A percentile compares a stretch with the other conserved stretches of the same genome.
Conservation (phyloP, 306 rosid genomes). For the Senna siamea region DNA sequence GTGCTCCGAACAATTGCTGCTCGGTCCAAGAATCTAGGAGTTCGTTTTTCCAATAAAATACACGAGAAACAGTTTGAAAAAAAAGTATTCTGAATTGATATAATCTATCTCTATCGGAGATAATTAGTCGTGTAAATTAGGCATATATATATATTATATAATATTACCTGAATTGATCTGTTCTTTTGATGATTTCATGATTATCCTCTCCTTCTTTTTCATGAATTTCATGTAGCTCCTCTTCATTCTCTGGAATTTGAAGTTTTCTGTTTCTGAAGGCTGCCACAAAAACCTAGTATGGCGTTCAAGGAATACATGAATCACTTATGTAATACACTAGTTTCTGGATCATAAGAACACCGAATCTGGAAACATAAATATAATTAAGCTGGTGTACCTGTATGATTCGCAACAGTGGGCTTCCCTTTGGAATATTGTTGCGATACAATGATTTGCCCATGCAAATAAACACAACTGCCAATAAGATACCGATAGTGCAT, state of each 20-base stretch:
- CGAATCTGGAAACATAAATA: too few relatives aligned
- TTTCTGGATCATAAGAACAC: too few relatives aligned
- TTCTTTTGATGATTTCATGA: slow-evolving; percentile 62
- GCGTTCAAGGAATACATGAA: slow-evolving; percentile 11
- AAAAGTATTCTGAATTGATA: background rate
- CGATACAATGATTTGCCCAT: slow-evolving; percentile 71
- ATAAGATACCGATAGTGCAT: slow-evolving; percentile 49
- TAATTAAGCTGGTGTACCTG: slow-evolving; percentile 47
- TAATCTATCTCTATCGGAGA: too few relatives aligned
- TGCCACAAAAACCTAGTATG: slow-evolving; percentile 61
- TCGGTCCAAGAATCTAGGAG: slow-evolving; percentile 68
- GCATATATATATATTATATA: too few relatives aligned
- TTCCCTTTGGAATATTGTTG: slow-evolving; percentile 64
- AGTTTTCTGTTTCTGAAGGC: slow-evolving; percentile 63
- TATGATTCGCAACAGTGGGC: slow-evolving; percentile 65
- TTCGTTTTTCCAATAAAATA: background rate
- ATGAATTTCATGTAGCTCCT: slow-evolving; percentile 50
- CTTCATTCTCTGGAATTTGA: slow-evolving; percentile 55
- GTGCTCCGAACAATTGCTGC: slow-evolving; percentile 56
- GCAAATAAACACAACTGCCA: slow-evolving; percentile 42
- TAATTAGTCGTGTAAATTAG: too few relatives aligned
- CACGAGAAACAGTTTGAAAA: background rate
- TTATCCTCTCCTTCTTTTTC: slow-evolving; percentile 45
- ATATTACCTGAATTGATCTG: slow-evolving; percentile 82
- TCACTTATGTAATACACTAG: background rate